Conservation (phyloP, 257 asterid genomes). For the Penstemon barbatus region DNA sequence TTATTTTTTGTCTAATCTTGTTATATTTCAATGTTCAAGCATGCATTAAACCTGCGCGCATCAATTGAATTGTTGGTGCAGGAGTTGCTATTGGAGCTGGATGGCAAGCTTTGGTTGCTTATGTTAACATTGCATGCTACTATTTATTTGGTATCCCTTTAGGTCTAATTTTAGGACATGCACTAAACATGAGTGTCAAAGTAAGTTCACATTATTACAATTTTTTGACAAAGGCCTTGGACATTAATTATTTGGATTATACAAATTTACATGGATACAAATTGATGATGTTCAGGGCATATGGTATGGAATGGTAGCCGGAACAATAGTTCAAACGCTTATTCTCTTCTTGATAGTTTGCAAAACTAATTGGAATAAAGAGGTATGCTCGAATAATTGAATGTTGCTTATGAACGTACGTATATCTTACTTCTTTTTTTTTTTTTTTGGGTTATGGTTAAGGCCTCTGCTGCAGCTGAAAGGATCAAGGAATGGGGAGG, state of each 20-base stretch:
- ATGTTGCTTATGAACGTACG: neutral
- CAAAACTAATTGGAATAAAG: conserved; percentile 56
- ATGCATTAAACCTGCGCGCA: too few relatives aligned
- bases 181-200: conserved; percentile 36
- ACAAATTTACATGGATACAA: too few relatives aligned
- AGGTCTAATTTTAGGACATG: conserved; percentile 43
- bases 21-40: too few relatives aligned
- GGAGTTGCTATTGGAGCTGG: conserved; percentile 65
- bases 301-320: conserved; percentile 56
- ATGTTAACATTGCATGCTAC: conserved; percentile 48
- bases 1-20: neutral
- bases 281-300: conserved; percentile 36
- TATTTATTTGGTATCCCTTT: conserved; percentile 46
- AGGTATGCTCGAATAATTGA: conserved; percentile 25
- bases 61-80: neutral
- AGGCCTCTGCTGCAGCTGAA: conserved; percentile 47
- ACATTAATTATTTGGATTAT: too few relatives aligned
- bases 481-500: conserved; percentile 55
- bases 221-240: neutral
- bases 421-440: too few relatives aligned
- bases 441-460: neutral
- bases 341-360: conserved; percentile 38
- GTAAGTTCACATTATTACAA: conserved; percentile 20
- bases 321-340: conserved; percentile 45
- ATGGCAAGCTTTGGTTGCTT: conserved; percentile 54